A percentile compares a stretch with the other conserved stretches of the same genome.
phyloP scores from a whole-genome alignment of 805 yeast species.

The Sugiyamaella smithiae region DNA sequence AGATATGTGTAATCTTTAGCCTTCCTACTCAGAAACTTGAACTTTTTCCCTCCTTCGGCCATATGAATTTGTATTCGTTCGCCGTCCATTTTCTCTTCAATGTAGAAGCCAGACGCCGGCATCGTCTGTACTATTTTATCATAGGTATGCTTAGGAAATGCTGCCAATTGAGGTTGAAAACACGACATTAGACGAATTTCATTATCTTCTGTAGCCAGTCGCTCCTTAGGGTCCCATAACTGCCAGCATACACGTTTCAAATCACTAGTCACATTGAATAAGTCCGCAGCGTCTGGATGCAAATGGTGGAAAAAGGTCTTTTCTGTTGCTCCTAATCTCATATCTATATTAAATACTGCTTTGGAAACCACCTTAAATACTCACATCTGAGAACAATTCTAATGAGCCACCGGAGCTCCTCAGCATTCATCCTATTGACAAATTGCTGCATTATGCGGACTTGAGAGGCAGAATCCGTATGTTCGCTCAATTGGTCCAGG shows the following conservation, averaged over 20 bases:
- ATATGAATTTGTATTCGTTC: constrained; percentile 82
- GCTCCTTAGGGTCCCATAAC: constrained; percentile 47
- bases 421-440: constrained; percentile 51
- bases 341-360: constrained; percentile 17
- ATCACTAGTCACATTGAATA: constrained; percentile 63
- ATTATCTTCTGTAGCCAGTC: constrained; percentile 43
- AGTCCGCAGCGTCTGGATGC: constrained; percentile 75
- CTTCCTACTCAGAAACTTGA: constrained; percentile 59
- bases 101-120: constrained; percentile 48
- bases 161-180: constrained; percentile 76
- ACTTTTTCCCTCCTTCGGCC: constrained; percentile 42
- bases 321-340: constrained; percentile 56
- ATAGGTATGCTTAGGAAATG: constrained; percentile 51
- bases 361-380: constrained; percentile 29
- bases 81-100: constrained; percentile 94
- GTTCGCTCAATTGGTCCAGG: constrained; percentile 45
- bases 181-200: constrained; percentile 48
- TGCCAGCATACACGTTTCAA: constrained; percentile 58
- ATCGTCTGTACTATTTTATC: constrained; percentile 49
- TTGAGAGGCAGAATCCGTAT: constrained; percentile 38
- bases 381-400: constrained; percentile 57
- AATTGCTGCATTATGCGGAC: constrained; percentile 47
- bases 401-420: constrained; percentile 67
- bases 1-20: constrained; percentile 69
- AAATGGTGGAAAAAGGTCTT: constrained; percentile 54